Percentiles rank a stretch among this genome's conserved stretches.
phyloP scores from a whole-genome alignment of 306 rosid species.

The Abrus precatorius region DNA sequence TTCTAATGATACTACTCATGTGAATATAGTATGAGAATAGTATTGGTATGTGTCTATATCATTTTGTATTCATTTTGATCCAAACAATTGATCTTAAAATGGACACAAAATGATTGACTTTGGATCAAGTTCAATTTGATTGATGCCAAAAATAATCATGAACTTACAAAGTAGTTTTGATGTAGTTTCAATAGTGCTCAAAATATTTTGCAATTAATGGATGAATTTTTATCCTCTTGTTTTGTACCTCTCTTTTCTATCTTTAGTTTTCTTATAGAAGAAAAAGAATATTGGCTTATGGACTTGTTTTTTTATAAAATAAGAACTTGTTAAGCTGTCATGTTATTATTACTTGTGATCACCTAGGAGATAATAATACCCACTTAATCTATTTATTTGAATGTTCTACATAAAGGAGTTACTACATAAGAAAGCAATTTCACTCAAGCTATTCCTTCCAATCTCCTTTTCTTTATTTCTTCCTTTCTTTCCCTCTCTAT shows the following conservation, averaged over 20 bases:
- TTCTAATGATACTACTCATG: slow-evolving; percentile 36
- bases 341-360: no score
- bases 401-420: neutral
- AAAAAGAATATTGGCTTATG: no score
- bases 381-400: no score
- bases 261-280: no score
- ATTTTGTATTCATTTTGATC: slow-evolving; percentile 7
- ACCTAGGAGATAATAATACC: neutral
- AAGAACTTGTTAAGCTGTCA: no score
- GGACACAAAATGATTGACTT: neutral
- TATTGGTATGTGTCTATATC: neutral
- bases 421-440: slow-evolving; percentile 6
- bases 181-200: neutral
- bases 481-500: no score
- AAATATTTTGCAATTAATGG: neutral
- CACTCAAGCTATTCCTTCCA: neutral
- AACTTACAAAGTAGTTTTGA: slow-evolving; percentile 12
- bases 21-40: neutral
- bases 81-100: no score
- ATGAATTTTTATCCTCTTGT: neutral
- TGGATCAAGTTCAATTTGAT: slow-evolving; percentile 15
- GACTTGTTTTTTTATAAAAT: no score
- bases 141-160: slow-evolving; percentile 24
- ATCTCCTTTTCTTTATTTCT: neutral
- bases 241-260: no score